A percentile compares a stretch with the other conserved stretches of the same genome.
These are phyloP conservation scores for Diplodia corticola DNA, from an alignment of 2,329 filamentous ascomycete genomes.

Conservation along the genomic window DNA sequence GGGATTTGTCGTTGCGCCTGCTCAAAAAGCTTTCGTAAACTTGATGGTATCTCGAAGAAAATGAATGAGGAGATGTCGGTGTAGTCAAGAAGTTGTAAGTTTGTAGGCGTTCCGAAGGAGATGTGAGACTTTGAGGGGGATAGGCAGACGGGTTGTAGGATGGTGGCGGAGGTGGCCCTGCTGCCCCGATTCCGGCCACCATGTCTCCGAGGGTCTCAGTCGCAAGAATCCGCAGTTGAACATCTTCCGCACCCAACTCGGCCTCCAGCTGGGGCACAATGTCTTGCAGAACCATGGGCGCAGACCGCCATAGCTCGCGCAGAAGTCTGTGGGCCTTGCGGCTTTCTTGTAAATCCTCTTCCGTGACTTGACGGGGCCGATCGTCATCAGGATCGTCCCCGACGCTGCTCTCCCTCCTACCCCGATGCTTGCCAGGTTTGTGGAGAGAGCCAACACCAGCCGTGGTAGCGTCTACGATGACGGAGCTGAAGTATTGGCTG, in stretches of 20 bases:
- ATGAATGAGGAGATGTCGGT: constrained; percentile 84
- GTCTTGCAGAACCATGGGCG: constrained; percentile 83
- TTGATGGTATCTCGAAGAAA: constrained; percentile 74
- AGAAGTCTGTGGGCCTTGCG: constrained; percentile 87
- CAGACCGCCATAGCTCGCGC: constrained; percentile 90
- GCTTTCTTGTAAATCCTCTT: constrained; percentile 83
- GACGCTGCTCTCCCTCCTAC: constrained; percentile 32
- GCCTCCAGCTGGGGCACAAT: constrained; percentile 92
- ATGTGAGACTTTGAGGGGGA: constrained; percentile 66
- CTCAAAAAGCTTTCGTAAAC: constrained; percentile 84
- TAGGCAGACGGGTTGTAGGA: constrained; percentile 79
- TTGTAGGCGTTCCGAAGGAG: constrained; percentile 33
- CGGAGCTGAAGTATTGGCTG: constrained; percentile 94
- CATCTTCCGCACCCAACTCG: constrained; percentile 86
- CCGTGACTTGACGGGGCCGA: constrained; percentile 64
- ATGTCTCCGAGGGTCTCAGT: constrained; percentile 95
- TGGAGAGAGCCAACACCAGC: constrained; percentile 41
- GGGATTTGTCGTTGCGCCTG: constrained; percentile 81
- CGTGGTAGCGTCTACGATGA: constrained; percentile 80
- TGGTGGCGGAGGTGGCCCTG: constrained; percentile 74
- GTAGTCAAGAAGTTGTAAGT: constrained; percentile 68
- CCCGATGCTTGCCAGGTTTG: constrained; percentile 48
- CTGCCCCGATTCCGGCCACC: constrained; percentile 88
- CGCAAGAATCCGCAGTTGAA: constrained; percentile 80
- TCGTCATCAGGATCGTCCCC: constrained; percentile 47